These are phyloP conservation scores for Blastomyces emzantsi DNA, from an alignment of 2,329 filamentous ascomycete species.

Conservation along the genomic window DNA sequence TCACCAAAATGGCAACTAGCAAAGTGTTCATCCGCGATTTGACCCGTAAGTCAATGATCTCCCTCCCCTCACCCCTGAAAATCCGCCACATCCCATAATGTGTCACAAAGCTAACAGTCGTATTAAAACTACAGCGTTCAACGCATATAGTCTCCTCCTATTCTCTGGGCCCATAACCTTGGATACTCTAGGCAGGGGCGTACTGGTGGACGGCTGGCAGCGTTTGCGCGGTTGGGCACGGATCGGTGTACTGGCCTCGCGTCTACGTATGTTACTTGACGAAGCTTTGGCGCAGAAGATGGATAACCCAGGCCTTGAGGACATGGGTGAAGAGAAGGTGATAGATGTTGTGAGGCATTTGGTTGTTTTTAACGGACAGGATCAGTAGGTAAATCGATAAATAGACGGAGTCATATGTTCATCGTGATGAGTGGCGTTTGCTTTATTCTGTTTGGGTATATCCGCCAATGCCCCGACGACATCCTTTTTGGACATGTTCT, in stretches of 20 bases:
- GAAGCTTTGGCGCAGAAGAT: slow-evolving; percentile 71
- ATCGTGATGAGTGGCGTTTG: neutral
- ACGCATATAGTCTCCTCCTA: slow-evolving; percentile 76
- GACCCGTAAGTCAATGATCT: slow-evolving; percentile 57
- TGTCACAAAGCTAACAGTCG: slow-evolving; percentile 9
- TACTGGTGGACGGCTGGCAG: slow-evolving; percentile 90
- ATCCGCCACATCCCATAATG: slow-evolving; percentile 1
- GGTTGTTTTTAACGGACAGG: slow-evolving; percentile 82
- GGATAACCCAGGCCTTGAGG: slow-evolving; percentile 58
- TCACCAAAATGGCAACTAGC: slow-evolving; percentile 80
- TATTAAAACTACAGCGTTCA: slow-evolving; percentile 51
- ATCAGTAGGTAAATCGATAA: slow-evolving; percentile 37
- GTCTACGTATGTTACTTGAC: slow-evolving; percentile 79
- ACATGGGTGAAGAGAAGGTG: slow-evolving; percentile 43
- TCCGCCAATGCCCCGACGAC: no score
- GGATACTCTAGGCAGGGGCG: slow-evolving; percentile 75
- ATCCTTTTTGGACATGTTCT: neutral
- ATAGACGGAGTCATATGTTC: neutral
- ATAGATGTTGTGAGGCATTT: slow-evolving; percentile 69
- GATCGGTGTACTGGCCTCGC: slow-evolving; percentile 79
- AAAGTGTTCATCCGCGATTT: slow-evolving; percentile 89
- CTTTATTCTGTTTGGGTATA: neutral
- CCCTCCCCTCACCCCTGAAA: neutral
- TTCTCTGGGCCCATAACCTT: slow-evolving; percentile 79
- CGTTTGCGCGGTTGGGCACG: slow-evolving; percentile 81